phyloP scores from a whole-genome alignment of 176 grass and related monocot species.

The Otatea glauca region DNA sequence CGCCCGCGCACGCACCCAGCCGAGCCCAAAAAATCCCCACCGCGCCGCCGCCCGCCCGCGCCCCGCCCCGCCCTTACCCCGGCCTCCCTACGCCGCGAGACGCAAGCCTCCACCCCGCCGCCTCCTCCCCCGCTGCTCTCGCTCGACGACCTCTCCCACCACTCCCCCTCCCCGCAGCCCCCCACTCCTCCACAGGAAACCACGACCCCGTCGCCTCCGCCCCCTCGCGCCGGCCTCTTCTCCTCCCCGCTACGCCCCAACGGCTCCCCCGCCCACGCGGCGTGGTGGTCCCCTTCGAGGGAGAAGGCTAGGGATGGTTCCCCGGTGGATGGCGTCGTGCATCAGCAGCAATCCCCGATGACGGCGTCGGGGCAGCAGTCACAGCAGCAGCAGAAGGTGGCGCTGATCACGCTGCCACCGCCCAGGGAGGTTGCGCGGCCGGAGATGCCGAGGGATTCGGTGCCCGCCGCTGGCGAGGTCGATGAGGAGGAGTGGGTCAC shows the following conservation, averaged over 20 bases:
- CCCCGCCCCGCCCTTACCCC: too few relatives aligned
- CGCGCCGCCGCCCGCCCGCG: too few relatives aligned
- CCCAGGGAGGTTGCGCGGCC: slow-evolving; percentile 78
- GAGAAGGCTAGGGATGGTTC: slow-evolving; percentile 54
- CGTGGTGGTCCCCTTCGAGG: slow-evolving; percentile 58
- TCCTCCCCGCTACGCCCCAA: slow-evolving; percentile 49
- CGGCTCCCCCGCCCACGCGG: slow-evolving; percentile 37
- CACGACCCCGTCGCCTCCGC: slow-evolving; percentile 44
- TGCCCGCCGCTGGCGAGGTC: slow-evolving; percentile 48
- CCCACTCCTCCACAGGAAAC: slow-evolving; percentile 41
- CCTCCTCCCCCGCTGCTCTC: slow-evolving; percentile 13
- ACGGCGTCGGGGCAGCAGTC: slow-evolving; percentile 38
- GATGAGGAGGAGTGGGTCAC: slow-evolving; percentile 91
- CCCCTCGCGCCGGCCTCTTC: slow-evolving; percentile 42
- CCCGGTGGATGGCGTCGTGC: slow-evolving; percentile 66
- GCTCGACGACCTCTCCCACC: slow-evolving; percentile 59
- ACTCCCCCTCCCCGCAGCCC: slow-evolving; percentile 47
- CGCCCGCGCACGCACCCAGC: too few relatives aligned
- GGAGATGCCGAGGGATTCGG: slow-evolving; percentile 61
- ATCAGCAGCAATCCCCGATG: slow-evolving; percentile 53
- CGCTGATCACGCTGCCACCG: slow-evolving; percentile 71
- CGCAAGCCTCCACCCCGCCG: too few relatives aligned
- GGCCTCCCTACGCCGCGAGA: too few relatives aligned
- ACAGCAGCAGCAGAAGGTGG: slow-evolving; percentile 44
- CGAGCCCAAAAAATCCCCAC: too few relatives aligned